Base-by-base conservation (phyloP, 495 filamentous ascomycete genomes). In the Viridothelium virens region DNA sequence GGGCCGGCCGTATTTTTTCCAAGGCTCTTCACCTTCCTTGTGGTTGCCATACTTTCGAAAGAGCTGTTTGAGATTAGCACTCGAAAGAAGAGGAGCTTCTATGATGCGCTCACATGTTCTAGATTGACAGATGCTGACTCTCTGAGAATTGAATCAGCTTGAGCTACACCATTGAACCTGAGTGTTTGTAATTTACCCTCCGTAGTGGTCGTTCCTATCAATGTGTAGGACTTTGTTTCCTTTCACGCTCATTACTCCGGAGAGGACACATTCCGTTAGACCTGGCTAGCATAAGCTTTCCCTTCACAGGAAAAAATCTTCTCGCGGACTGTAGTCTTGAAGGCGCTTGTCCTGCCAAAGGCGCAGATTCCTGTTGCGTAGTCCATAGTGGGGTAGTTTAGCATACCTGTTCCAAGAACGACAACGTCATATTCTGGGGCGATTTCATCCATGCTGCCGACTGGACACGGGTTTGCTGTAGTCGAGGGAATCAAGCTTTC, bases 141-240 rank as follows among this genome's bases (percentile, higher is more conserved):
- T 69, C 91, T 96, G 72, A n/a, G 63, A 31, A 50, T 59, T 11
- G 48, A 50, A 69, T 80, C 66, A 79, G 77, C 62, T 33, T 5
- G 59, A 25, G 7, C 34, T 38, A 38, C 38, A 36, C 7, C 9
- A 39, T 18, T 1, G 65, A 62, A 62, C 53, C 59, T 48, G 18
- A 59, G 6, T 31, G 62, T 61, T 56, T 59, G 48, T 39, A 63
- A 85, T 90, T 69, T 77, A 96, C 92, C 91, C 95, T 84, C 94
- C 94, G 77, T 98, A 98, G 80, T 97, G 92, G 74, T 96, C 92
- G 77, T 97, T 97, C 78, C 94, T 88, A 79, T 98, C 94, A 75
- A 98, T 97, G 81, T 98, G 96, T 67, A 98, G 84, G 66, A 98
- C 95, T 81, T 97, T 97, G 83, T 95, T 94, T 68, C 94, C 94